Evolutionary conservation across 169 alveolate species (phyloP), one percentile per base, ranked within the genome.

Genomic region (Babesia bovis): DNA sequence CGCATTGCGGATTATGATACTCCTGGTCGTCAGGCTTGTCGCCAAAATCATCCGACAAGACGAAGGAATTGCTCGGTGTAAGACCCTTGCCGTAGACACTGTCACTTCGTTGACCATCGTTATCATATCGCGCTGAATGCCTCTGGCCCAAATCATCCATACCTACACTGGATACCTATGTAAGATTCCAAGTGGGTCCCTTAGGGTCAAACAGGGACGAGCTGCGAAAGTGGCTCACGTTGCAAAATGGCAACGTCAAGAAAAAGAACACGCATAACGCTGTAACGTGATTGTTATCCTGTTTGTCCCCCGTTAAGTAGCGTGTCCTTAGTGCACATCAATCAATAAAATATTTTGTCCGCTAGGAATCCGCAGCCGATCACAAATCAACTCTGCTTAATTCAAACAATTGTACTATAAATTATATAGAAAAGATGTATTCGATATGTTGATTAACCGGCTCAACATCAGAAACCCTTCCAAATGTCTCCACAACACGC

Each of bases 401-500:
- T 47, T 17, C 5, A 12, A 19, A 5, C 6, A 47, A 26, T 5
- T 47, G 55, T 47, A 7, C 45, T 13, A 9, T 6, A 47, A 19
- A 5, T 47, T 13, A 26, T 17, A 9, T 13, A 19, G 12, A 17
- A 17, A 47, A 47, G 55, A 47, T 19, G 55, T 19, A 47, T 47
- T 47, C 55, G 65, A 13, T 19, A 28, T 26, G 36, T 13, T 26
- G 65, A 9, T 2, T 17, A 30, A 53, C 3, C 36, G 17, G 32
- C 42, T 28, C 65, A 7, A 33, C 65, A 53, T 53, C 26, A 53
- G 25, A 13, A 6, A 25, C 65, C 65, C 65, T 28, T 53, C 33
- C 5, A 23, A 56, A 56, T 38, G 66, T 56, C 66, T 56, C 66
- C 66, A 12, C 44, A 4, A 35, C 60, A 52, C 60, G 60, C 60